Evolutionary conservation across 78 protist genomes (phyloP).

Genomic region (Dictyostelium capitatum): DNA sequence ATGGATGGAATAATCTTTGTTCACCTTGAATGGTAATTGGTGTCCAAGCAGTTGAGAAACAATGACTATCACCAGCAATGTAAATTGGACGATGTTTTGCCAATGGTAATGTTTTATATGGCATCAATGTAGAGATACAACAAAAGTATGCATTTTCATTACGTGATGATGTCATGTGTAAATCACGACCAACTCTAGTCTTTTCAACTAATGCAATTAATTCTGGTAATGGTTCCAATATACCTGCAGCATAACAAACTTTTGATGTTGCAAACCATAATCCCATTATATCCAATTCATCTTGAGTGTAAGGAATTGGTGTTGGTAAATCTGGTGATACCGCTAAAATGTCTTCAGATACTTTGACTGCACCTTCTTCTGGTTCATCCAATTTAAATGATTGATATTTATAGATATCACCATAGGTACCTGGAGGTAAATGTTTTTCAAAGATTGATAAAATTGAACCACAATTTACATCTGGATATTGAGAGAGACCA

Average conservation of each 20-base stretch:
- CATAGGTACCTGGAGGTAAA: not conserved
- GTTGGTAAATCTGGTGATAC: not conserved
- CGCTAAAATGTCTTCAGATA: slow-evolving; percentile 16
- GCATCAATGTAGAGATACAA: slow-evolving; percentile 75
- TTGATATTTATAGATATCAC: slow-evolving; percentile 1
- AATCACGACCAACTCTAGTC: slow-evolving; percentile 18
- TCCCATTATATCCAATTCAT: slow-evolving; percentile 90
- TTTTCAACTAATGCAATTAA: slow-evolving; percentile 76
- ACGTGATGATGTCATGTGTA: slow-evolving; percentile 89
- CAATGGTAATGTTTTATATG: slow-evolving; percentile 24
- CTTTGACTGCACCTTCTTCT: slow-evolving; percentile 23
- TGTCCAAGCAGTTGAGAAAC: slow-evolving; percentile 89
- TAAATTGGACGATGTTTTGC: slow-evolving; percentile 71
- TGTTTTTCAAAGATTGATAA: slow-evolving; percentile 15
- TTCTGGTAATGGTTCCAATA: slow-evolving; percentile 75
- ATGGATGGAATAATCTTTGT: slow-evolving; percentile 70
- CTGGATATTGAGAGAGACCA: slow-evolving; percentile 34
- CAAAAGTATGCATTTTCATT: slow-evolving; percentile 95
- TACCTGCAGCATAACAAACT: slow-evolving; percentile 84
- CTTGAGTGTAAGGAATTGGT: slow-evolving; percentile 29
- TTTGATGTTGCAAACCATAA: slow-evolving; percentile 89
- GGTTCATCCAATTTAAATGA: slow-evolving; percentile 21
- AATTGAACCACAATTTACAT: not conserved
- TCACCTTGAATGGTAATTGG: slow-evolving; percentile 37
- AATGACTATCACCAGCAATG: slow-evolving; percentile 94